These are phyloP conservation scores for Kazachstania africana DNA, from an alignment of 805 yeast genomes.

Conservation along the genomic window DNA sequence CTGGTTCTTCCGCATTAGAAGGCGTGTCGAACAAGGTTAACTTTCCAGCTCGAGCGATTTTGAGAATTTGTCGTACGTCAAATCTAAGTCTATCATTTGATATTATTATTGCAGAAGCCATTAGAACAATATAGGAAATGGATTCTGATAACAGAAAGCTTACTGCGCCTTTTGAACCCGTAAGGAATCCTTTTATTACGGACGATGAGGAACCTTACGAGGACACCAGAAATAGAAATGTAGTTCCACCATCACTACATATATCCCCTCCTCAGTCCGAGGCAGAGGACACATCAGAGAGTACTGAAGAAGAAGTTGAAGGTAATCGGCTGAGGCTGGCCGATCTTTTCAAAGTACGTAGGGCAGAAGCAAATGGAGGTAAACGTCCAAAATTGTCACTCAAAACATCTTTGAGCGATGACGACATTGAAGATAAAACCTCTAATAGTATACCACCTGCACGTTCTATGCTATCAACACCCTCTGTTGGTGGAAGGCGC, in stretches of 20 bases:
- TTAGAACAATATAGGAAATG: conserved; percentile 5
- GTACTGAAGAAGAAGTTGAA: neutral
- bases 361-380: conserved; percentile 1
- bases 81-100: no score
- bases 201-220: conserved; percentile 1
- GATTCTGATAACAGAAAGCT: conserved; percentile 10
- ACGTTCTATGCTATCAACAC: conserved; percentile 2
- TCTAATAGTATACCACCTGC: conserved; percentile 1
- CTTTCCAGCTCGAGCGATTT: no score
- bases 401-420: neutral
- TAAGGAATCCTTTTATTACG: conserved; percentile 1
- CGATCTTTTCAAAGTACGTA: conserved; percentile 6
- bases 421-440: neutral
- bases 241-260: conserved; percentile 11
- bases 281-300: neutral
- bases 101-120: no score
- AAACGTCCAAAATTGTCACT: conserved; percentile 9
- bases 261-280: conserved; percentile 12
- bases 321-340: conserved; percentile 6
- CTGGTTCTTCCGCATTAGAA: no score
- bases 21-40: no score
- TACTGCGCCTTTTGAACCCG: conserved; percentile 13
- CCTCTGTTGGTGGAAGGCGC: conserved; percentile 1
- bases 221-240: neutral
- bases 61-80: no score